Evolutionary conservation across 1,284 basidiomycete species (phyloP), one percentile per base, ranked within the genome.

Genomic region (Ustilago xerochloae): DNA sequence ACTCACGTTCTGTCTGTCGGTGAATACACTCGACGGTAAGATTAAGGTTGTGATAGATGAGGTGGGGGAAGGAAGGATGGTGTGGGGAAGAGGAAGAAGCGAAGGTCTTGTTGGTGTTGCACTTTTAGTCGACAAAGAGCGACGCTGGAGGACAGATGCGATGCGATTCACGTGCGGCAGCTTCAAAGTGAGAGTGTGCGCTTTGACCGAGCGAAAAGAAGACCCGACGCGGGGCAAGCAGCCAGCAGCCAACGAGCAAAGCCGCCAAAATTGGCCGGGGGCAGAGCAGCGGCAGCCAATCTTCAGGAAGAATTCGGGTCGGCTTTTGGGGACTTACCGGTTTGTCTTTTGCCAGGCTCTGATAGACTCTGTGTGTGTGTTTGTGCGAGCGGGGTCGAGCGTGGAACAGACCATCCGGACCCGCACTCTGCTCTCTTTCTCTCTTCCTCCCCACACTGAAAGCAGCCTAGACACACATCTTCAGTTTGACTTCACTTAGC

Each of bases 251-350:
- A 32, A 18, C 6, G 38, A 16, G n/a, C 18, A 6, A 5, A 32
- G 30, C 38, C n/a, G n/a, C n/a, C n/a, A n/a, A 33, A 51, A 38
- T 13, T 30, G 28, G 9, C 10, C 45, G 29, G 20, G 18, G n/a
- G 45, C 5, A 15, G 12, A 46, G 52, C 30, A 41, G 12, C n/a
- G 26, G 28, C 18, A 47, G 36, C 16, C 47, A 28, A 47, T 8
- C 30, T 10, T 10, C 39, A 60, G 65, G 65, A 68, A 58, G 54
- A 54, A 43, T 29, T 68, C 65, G 65, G 65, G 28, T 68, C 65
- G 65, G 65, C 59, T 68, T 67, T 58, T 50, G 39, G 55, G 50
- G 59, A 62, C 46, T 68, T 68, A 58, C 65, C 65, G 65, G 65
- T 49, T n/a, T 41, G 48, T 52, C 1, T 20, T 24, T 43, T 18